phyloP scores from a whole-genome alignment of 169 alveolate genomes.

The Babesia sp. region DNA sequence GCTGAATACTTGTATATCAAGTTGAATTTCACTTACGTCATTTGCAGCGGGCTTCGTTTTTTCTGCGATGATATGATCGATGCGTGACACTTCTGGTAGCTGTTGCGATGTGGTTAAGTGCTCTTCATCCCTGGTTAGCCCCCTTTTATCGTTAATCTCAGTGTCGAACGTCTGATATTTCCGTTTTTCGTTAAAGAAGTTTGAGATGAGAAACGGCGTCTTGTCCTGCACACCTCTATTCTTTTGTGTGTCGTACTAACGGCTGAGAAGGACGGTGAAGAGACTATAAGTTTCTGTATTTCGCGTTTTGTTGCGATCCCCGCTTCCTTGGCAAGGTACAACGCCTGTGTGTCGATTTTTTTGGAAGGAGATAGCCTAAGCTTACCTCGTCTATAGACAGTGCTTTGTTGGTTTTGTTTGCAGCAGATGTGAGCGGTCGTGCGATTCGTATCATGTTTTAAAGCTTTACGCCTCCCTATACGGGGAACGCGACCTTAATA shows the following conservation, averaged over 20 bases:
- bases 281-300: conserved; percentile 73
- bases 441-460: conserved; percentile 8
- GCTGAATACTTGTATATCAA: conserved; percentile 10
- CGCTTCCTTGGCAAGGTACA: conserved; percentile 83
- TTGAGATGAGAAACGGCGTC: conserved; percentile 76
- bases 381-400: conserved; percentile 59
- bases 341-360: conserved; percentile 67
- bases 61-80: conserved; percentile 44
- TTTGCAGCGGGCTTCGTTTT: conserved; percentile 28
- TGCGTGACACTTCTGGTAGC: conserved; percentile 24
- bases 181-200: conserved; percentile 66
- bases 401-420: not conserved
- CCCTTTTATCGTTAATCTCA: conserved; percentile 27
- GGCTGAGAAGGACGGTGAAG: conserved; percentile 83
- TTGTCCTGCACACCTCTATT: conserved; percentile 55
- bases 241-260: conserved; percentile 3
- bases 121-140: conserved; percentile 7
- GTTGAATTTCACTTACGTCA: conserved; percentile 6
- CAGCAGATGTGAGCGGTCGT: not conserved
- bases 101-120: conserved; percentile 19
- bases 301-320: conserved; percentile 81
- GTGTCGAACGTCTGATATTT: conserved; percentile 34
- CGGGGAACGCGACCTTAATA: not conserved
- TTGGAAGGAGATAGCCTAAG: not conserved
- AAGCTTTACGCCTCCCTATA: not conserved